Evolutionary conservation across 2,329 filamentous ascomycete genomes (phyloP).

Genomic region (Aspergillus costaricaensis): DNA sequence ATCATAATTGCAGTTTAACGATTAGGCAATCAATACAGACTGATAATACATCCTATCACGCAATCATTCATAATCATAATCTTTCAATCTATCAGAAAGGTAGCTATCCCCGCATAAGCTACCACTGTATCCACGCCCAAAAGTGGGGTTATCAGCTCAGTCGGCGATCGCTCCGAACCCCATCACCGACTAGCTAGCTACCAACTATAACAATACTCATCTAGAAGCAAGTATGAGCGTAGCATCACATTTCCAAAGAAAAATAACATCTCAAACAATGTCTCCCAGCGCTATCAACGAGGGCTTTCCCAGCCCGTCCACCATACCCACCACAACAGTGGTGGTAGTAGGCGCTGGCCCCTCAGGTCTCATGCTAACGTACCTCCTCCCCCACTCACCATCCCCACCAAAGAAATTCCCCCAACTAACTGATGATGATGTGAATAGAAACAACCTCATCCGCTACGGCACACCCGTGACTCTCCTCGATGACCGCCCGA

Average conservation of each 20-base stretch:
- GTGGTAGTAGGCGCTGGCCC: conserved; percentile 48
- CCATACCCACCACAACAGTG: conserved; percentile 28
- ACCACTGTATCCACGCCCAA: too few relatives aligned
- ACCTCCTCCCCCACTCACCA: conserved; percentile 19
- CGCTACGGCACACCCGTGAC: conserved; percentile 67
- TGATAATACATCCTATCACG: too few relatives aligned
- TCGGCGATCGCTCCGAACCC: conserved; percentile 23
- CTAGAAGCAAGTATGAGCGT: conserved; percentile 32
- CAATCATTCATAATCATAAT: too few relatives aligned
- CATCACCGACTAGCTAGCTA: conserved; percentile 36
- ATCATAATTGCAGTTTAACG: too few relatives aligned
- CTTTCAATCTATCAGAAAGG: too few relatives aligned
- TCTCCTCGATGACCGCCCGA: conserved; percentile 68
- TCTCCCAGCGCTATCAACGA: conserved; percentile 31
- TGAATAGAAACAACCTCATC: conserved; percentile 55
- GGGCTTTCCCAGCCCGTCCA: conserved; percentile 22
- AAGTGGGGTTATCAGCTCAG: neutral
- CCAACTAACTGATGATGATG: neutral
- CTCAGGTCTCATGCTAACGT: conserved; percentile 48
- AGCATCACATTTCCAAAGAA: conserved; percentile 26
- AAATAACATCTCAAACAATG: conserved; percentile 20
- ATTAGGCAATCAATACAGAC: too few relatives aligned
- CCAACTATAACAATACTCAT: neutral
- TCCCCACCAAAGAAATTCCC: too few relatives aligned
- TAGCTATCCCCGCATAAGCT: too few relatives aligned